Conservation (phyloP, 2,329 filamentous ascomycete genomes). For the Drechslerella stenobrocha region DNA sequence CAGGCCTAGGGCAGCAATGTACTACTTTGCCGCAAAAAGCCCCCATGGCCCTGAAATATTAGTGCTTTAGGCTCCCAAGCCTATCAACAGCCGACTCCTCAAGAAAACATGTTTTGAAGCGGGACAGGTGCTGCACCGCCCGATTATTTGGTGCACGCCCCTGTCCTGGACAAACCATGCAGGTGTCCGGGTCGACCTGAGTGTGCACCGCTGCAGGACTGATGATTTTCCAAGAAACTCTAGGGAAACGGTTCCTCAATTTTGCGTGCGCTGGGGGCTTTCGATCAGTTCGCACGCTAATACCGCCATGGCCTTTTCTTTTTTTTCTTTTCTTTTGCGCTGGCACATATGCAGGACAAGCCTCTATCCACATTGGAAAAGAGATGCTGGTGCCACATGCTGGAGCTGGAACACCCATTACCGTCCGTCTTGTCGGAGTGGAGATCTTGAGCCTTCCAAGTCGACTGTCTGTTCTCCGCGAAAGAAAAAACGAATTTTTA, state of each 20-base stretch:
- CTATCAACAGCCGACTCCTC: conserved; percentile 43
- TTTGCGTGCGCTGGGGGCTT: conserved; percentile 41
- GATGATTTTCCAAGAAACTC: conserved; percentile 47
- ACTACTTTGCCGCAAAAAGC: conserved; percentile 9
- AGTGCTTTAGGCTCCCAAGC: conserved; percentile 48
- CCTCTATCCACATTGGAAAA: conserved; percentile 48
- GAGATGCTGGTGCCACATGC: conserved; percentile 46
- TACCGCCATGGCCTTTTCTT: neutral
- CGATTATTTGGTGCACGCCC: conserved; percentile 47
- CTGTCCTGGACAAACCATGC: conserved; percentile 49
- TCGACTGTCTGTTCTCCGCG: conserved; percentile 41
- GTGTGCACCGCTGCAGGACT: conserved; percentile 31
- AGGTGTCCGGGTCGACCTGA: conserved; percentile 45
- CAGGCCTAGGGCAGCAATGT: neutral
- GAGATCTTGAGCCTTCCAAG: conserved; percentile 45
- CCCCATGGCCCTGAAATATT: conserved; percentile 46
- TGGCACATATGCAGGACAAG: conserved; percentile 36
- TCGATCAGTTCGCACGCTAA: conserved; percentile 18
- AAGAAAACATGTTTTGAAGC: conserved; percentile 46
- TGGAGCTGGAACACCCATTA: conserved; percentile 38
- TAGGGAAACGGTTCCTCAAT: conserved; percentile 47
- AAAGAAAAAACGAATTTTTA: conserved; percentile 20
- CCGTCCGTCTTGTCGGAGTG: conserved; percentile 44
- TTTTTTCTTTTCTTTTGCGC: conserved; percentile 24
- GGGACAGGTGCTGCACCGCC: conserved; percentile 47